Base-by-base conservation (phyloP, 2,329 filamentous ascomycete genomes). In the Fusarium torulosum region DNA sequence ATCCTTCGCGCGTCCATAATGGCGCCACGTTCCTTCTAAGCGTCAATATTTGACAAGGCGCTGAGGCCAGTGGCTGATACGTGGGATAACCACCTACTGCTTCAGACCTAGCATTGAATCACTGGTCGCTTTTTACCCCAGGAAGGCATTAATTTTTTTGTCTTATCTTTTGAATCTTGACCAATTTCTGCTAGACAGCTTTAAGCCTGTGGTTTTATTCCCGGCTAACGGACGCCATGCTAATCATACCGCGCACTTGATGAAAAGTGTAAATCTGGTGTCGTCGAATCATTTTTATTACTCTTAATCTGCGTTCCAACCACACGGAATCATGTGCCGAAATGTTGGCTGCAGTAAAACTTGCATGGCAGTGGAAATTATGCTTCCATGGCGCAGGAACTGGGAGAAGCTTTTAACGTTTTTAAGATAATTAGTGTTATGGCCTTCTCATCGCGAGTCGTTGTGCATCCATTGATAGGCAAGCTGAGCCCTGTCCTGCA, bases 31-130 rank as follows among this genome's bases (percentile, higher is more conserved):
- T 20, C 10, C 27, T 7, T 2, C 19, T 11, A 40, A 47, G 17
- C 20, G 10, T 45, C 55, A 54, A 33, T 60, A 35, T 23, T 37
- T 35, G 19, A 29, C 8, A n/a, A n/a, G 35, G 14, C 45, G 37
- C 35, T 53, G 37, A 31, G 46, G 9, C 43, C 37, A 62, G 46
- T 58, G 40, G 60, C 52, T 58, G 51, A 47, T 21, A 52, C 40
- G 23, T 55, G 14, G 13, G 21, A 14, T 53, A 20, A 47, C 9
- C 59, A 62, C 59, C 59, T 62, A 43, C 59, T 47, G 3, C 29
- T 47, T 62, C 21, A 21, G 43, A 15, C 23, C 31, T 62, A 47
- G 57, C 23, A 42, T 15, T 20, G 27, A 38, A 31, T 52, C 29
- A 25, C 27, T 14, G 19, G 37, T 52, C 7, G 4, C 23, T 19